Base-by-base conservation (phyloP, 768 basidiomycete species). In the Boletus edulis region DNA sequence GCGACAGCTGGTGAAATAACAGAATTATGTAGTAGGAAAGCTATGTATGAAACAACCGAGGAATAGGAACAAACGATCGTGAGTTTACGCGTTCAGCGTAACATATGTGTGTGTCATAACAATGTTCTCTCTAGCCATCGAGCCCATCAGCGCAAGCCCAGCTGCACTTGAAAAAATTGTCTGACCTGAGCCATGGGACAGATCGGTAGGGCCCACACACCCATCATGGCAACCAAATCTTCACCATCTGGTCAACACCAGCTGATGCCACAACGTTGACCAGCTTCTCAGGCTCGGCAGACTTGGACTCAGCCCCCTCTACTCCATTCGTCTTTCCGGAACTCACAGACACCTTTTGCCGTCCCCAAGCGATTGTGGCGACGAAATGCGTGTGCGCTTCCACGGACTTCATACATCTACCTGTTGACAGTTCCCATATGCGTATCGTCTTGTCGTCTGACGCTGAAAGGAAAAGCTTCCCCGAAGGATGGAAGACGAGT, bases 391-490 rank as follows among this genome's bases (percentile, higher is more conserved):
- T 81, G 68, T 95, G 94, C 4, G 94, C 93, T 60, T 94, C 90
- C 40, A 96, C 81, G 38, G 84, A 89, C 76, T 91, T 93, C 60
- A 87, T 78, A 68, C 92, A 94, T 58, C 92, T 80, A 0, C 93
- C 94, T 3, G 88, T 89, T 41, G 81, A 78, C 35, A 96, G 75
- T 63, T 95, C 94, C 94, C 94, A 96, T 10, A 95, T 81, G 10
- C 91, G 84, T 61, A 95, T 83, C 11, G 91, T 91, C 72, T 94
- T 91, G 77, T 96, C 94, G 69, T 96, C 94, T 13, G 91, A 89
- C 5, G 89, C 91, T 10, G 92, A 94, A n/a, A 96, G 78, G 13
- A 96, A 81, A 68, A 84, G 88, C 70, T 94, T 94, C 15, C 94
- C 94, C 11, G 83, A 83, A 0, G 94, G 94, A 71, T 95, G 94